A percentile compares a stretch with the other conserved stretches of the same genome.
These are phyloP conservation scores for Zizania palustris DNA, from an alignment of 202 grass and related monocot genomes.

Conservation along the genomic window DNA sequence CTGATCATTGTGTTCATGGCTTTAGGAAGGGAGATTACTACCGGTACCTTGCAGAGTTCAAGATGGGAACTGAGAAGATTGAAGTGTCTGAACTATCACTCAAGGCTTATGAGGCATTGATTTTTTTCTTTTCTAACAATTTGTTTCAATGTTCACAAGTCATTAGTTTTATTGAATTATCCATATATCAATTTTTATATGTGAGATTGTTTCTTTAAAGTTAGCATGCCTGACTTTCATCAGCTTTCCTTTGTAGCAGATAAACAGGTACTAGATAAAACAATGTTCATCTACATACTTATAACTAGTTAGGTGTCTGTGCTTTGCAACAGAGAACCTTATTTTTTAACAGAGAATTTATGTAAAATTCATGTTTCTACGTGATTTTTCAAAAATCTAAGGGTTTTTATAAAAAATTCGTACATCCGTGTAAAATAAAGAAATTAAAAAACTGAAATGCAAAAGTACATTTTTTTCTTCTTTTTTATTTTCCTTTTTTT, in stretches of 20 bases:
- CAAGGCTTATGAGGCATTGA: constrained; percentile 59
- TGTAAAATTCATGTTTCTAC: too few relatives aligned
- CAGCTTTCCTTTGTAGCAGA: neutral
- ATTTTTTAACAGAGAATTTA: too few relatives aligned
- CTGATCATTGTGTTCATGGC: constrained; percentile 17
- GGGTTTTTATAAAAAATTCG: too few relatives aligned
- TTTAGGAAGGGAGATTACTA: constrained; percentile 80
- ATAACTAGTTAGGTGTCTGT: too few relatives aligned
- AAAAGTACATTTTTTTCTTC: too few relatives aligned
- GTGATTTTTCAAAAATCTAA: too few relatives aligned
- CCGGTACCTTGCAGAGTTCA: constrained; percentile 73
- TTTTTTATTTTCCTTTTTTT: too few relatives aligned
- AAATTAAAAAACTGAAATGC: too few relatives aligned
- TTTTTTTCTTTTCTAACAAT: neutral
- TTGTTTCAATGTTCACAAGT: neutral
- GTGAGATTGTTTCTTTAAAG: neutral
- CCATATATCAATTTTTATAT: neutral
- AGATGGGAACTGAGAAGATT: constrained; percentile 50
- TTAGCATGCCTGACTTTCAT: neutral
- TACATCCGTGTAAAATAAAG: too few relatives aligned
- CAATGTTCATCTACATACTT: neutral
- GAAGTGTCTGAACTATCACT: constrained; percentile 54
- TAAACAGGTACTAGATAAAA: neutral
- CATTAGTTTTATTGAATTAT: neutral
- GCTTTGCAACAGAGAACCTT: too few relatives aligned